Percentiles rank a stretch among this genome's conserved stretches.
Conservation (phyloP, 139 green algal genomes). For the Auxenochlorella pyrenoidosa region DNA sequence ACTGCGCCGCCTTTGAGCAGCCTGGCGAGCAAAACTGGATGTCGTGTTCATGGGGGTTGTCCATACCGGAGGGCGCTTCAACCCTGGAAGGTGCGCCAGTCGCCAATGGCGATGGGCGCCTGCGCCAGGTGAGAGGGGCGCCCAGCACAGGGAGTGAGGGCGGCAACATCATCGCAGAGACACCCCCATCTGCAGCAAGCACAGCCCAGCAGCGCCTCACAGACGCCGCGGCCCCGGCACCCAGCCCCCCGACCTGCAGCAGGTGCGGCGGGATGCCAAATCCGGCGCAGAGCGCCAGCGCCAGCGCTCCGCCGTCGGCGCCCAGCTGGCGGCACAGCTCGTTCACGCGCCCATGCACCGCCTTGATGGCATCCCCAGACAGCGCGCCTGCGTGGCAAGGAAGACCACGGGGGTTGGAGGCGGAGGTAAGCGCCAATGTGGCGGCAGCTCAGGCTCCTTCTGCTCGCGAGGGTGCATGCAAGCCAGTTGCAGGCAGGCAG, state of each 20-base stretch:
- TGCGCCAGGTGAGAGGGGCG: background rate
- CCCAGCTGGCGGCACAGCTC: constrained; percentile 58
- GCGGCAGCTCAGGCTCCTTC: no score
- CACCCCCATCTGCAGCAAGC: background rate
- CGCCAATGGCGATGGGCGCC: constrained; percentile 16
- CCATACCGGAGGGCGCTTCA: background rate
- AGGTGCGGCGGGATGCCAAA: constrained; percentile 87
- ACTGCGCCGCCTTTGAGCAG: no score
- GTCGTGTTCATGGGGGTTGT: no score
- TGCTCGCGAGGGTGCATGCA: no score
- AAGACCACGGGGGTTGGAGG: no score
- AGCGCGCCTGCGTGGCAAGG: constrained; percentile 16
- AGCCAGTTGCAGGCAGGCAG: no score
- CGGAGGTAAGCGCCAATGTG: no score
- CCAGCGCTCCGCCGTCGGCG: constrained; percentile 46
- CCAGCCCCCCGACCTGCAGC: constrained; percentile 47
- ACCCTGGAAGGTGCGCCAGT: constrained; percentile 30
- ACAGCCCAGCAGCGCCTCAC: background rate
- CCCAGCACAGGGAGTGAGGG: background rate
- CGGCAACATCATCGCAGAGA: background rate
- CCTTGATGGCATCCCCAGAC: constrained; percentile 36
- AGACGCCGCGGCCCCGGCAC: background rate
- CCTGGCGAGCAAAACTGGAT: no score
- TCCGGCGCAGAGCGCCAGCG: constrained; percentile 69
- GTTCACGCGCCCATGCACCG: constrained; percentile 61